phyloP scores from a whole-genome alignment of 441 rosid genomes.

The Pelargonium hybrid region DNA sequence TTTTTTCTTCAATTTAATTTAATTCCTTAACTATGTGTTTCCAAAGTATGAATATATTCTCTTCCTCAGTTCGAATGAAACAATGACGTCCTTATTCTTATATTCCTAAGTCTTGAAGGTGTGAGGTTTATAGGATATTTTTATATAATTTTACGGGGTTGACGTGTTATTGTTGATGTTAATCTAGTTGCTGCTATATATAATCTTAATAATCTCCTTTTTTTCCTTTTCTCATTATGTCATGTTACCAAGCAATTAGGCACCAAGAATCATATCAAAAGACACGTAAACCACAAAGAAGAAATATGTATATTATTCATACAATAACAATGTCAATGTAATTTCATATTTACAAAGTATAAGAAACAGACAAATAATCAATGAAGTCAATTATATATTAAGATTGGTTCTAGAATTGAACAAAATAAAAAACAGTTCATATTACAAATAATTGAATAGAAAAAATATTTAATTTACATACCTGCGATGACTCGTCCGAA shows the following conservation, averaged over 20 bases:
- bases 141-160: background rate
- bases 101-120: background rate
- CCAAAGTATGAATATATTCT: background rate
- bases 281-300: too few relatives aligned
- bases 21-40: background rate
- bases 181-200: background rate
- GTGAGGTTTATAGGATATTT: background rate
- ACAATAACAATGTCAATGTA: too few relatives aligned
- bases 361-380: too few relatives aligned
- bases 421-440: too few relatives aligned
- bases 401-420: too few relatives aligned
- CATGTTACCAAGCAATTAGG: too few relatives aligned
- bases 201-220: background rate
- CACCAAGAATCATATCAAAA: too few relatives aligned
- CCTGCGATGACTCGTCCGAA: conserved; percentile 1
- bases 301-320: too few relatives aligned
- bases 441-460: too few relatives aligned
- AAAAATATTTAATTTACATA: background rate
- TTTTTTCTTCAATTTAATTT: background rate
- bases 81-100: too few relatives aligned
- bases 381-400: too few relatives aligned
- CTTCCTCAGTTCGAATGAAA: background rate
- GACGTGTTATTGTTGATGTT: background rate
- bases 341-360: too few relatives aligned
- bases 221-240: background rate